Conservation (phyloP, 2,329 filamentous ascomycete genomes). For the Alternaria ethzedia region DNA sequence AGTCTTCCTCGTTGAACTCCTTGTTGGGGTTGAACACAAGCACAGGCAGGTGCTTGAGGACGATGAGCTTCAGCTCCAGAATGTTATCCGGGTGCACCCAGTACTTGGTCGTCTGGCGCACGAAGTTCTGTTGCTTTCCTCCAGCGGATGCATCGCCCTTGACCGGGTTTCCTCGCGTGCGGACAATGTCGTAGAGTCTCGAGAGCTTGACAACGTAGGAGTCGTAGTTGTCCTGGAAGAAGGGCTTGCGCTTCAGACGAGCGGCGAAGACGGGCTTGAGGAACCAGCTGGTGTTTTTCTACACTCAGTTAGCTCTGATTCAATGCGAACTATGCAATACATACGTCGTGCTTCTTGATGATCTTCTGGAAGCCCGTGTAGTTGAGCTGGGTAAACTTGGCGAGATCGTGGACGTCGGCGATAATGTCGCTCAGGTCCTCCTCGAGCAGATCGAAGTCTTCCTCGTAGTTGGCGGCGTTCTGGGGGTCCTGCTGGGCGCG, state of each 20-base stretch:
- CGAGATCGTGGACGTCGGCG: slow-evolving; percentile 95
- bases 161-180: slow-evolving; percentile 89
- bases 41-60: slow-evolving; percentile 95
- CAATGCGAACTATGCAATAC: slow-evolving; percentile 37
- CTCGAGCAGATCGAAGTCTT: slow-evolving; percentile 92
- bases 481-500: slow-evolving; percentile 50
- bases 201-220: slow-evolving; percentile 93
- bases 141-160: slow-evolving; percentile 92
- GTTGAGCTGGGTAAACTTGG: slow-evolving; percentile 97
- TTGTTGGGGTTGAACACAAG: slow-evolving; percentile 97
- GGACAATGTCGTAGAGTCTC: slow-evolving; percentile 91
- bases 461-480: slow-evolving; percentile 69
- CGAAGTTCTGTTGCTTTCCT: slow-evolving; percentile 91
- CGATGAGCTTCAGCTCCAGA: slow-evolving; percentile 96
- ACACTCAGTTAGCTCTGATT: slow-evolving; percentile 24
- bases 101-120: slow-evolving; percentile 98
- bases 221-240: slow-evolving; percentile 99
- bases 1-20: slow-evolving; percentile 88
- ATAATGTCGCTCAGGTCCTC: slow-evolving; percentile 97
- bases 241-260: slow-evolving; percentile 91
- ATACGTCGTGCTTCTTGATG: slow-evolving; percentile 97
- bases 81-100: slow-evolving; percentile 99
- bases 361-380: slow-evolving; percentile 99
- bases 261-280: slow-evolving; percentile 95
- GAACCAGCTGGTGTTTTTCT: slow-evolving; percentile 95